phyloP scores from a whole-genome alignment of 2,329 filamentous ascomycete species.

The Pseudohalonectria lignicola region DNA sequence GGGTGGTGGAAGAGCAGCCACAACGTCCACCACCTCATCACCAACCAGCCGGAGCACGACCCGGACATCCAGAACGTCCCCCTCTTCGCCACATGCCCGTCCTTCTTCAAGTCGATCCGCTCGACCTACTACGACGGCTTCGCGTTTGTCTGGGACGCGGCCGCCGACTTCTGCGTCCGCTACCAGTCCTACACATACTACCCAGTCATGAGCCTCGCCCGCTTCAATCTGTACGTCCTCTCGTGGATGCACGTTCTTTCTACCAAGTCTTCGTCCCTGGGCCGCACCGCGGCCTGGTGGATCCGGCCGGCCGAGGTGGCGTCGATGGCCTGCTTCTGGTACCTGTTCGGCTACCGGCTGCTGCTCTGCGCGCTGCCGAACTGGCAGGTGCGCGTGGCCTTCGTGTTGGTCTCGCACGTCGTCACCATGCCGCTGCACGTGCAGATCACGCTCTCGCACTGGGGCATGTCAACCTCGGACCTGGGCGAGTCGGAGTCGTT shows the following conservation, averaged over 20 bases:
- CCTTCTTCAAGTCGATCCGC: conserved; percentile 51
- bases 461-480: conserved; percentile 59
- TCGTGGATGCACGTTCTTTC: conserved; percentile 55
- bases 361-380: conserved; percentile 49
- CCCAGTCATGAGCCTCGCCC: conserved; percentile 53
- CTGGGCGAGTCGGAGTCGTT: conserved; percentile 56
- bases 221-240: conserved; percentile 62
- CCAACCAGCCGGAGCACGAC: conserved; percentile 51
- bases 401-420: conserved; percentile 53
- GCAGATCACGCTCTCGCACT: conserved; percentile 63
- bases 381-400: conserved; percentile 44
- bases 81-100: conserved; percentile 55
- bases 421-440: conserved; percentile 59
- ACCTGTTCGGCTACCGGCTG: conserved; percentile 55
- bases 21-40: conserved; percentile 57
- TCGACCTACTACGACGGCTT: conserved; percentile 60
- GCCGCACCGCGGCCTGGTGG: conserved; percentile 54
- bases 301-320: conserved; percentile 54
- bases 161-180: conserved; percentile 45
- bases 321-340: conserved; percentile 56
- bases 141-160: conserved; percentile 50
- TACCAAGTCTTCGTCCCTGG: conserved; percentile 37
- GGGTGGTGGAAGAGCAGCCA: conserved; percentile 63
- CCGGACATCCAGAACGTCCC: conserved; percentile 57
- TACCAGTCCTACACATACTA: conserved; percentile 61